Base-by-base conservation (phyloP, 805 yeast genomes). In the Maudiozyma serrabonitensis region DNA sequence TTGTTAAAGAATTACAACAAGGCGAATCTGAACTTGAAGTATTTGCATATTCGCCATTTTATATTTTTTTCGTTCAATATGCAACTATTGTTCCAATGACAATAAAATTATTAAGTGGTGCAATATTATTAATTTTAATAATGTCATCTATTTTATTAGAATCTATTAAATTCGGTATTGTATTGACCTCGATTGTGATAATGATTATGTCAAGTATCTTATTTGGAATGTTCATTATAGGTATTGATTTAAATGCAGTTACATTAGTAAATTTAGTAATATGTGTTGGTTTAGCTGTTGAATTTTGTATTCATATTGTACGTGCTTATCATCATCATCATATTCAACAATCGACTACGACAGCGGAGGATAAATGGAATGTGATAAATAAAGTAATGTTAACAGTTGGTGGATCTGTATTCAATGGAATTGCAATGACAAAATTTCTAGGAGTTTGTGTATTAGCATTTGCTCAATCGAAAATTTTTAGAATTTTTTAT, bases 261-360 rank as follows among this genome's bases (percentile, higher is more conserved):
- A 80, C 91, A 52, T 71, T 93, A 53, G 98, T 93, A 18, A 91
- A 91, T 58, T 73, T 91, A 49, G 75, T 93, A 35, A 91, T 91
- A n/a, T 91, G 97, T 63, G 81, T 84, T 2, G 99, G 99, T 0
- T 70, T 91, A 37, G 90, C 93, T 2, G 96, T 93, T 35, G 99
- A 93, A 66, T 93, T 91, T 62, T 88, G 96, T 51, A 78, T 85
- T 34, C 98, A 91, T 65, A 75, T 93, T 48, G 84, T 88, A 1
- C 73, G 93, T 50, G 88, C 93, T 1, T 91, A 81, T 64, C 76
- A 84, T 26, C 70, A 72, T 32, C 67, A 81, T 64, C 76, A 84
- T 26, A 70, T 72, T 32, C 67, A 73, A 12, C 73, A 74, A 8
- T 34, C 45, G 21, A 57, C 53, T 35, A 56, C 64, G 23, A 21